These are phyloP conservation scores for Rhizopogon rudus DNA, from an alignment of 768 basidiomycete species.

Conservation along the genomic window DNA sequence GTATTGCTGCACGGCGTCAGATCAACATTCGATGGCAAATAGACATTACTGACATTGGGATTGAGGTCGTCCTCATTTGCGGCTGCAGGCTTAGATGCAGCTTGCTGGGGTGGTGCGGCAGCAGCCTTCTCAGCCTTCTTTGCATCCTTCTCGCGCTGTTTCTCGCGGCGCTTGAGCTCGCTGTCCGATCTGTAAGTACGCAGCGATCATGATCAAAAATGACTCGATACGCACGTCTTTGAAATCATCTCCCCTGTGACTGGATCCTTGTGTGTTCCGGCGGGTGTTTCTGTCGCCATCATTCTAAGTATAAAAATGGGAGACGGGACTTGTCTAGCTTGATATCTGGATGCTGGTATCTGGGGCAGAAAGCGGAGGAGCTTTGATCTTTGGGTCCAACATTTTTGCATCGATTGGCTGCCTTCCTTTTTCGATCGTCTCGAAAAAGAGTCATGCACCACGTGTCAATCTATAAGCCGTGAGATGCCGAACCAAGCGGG, in stretches of 20 bases:
- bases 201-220: slow-evolving; percentile 10
- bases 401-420: slow-evolving; percentile 19
- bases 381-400: slow-evolving; percentile 15
- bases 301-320: slow-evolving; percentile 7
- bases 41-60: slow-evolving; percentile 66
- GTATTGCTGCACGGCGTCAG: slow-evolving; percentile 74
- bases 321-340: background rate
- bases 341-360: slow-evolving; percentile 2
- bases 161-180: slow-evolving; percentile 91
- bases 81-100: slow-evolving; percentile 35
- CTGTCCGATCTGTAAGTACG: slow-evolving; percentile 38
- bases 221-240: slow-evolving; percentile 65
- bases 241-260: slow-evolving; percentile 96
- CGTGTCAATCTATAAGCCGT: background rate
- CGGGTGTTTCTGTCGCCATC: slow-evolving; percentile 36
- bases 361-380: background rate
- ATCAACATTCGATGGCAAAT: background rate
- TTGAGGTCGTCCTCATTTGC: slow-evolving; percentile 78
- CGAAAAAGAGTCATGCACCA: background rate
- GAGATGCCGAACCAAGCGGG: background rate
- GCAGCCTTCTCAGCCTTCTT: slow-evolving; percentile 76
- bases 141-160: slow-evolving; percentile 67
- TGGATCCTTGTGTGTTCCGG: slow-evolving; percentile 58
- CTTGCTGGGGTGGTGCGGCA: slow-evolving; percentile 40
- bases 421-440: slow-evolving; percentile 17